Percentiles rank a stretch among this genome's conserved stretches.
phyloP scores from a whole-genome alignment of 1,139 yeast species.

The Hansenula lynferdii region DNA sequence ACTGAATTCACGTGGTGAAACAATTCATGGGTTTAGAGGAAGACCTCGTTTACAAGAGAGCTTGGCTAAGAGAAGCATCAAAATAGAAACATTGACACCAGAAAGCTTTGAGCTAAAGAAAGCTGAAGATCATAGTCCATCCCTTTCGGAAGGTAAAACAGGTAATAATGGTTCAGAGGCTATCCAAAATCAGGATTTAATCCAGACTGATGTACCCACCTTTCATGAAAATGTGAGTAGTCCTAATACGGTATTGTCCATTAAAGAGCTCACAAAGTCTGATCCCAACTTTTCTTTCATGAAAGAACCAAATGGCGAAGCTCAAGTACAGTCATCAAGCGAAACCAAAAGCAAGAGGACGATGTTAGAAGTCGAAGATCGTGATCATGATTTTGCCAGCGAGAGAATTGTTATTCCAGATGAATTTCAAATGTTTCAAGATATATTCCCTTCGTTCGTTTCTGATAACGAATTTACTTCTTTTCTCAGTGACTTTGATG shows the following conservation, averaged over 20 bases:
- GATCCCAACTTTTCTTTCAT: too few species aligned
- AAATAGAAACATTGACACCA: too few species aligned
- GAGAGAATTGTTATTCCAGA: conserved; percentile 7
- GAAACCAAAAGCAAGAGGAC: too few species aligned
- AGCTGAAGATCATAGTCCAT: too few species aligned
- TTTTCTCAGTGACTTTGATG: conserved; percentile 10
- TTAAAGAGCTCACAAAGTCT: neutral
- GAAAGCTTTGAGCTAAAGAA: too few species aligned
- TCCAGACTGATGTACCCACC: too few species aligned
- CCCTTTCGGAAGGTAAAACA: too few species aligned
- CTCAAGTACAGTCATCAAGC: too few species aligned
- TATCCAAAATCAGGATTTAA: too few species aligned
- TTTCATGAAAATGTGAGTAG: neutral
- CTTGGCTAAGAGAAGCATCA: conserved; percentile 18
- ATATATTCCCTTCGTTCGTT: conserved; percentile 18
- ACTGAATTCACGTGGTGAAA: conserved; percentile 25
- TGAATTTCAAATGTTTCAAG: conserved; percentile 22
- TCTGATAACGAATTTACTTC: conserved; percentile 13
- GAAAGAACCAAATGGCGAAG: too few species aligned
- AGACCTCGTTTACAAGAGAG: conserved; percentile 27
- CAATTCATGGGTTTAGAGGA: conserved; percentile 31
- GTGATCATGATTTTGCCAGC: neutral
- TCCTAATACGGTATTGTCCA: neutral
- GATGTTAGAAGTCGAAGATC: too few species aligned
- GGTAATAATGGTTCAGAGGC: too few species aligned